These are phyloP conservation scores for Eimeria tenella DNA, from an alignment of 169 alveolate species.

Conservation along the genomic window DNA sequence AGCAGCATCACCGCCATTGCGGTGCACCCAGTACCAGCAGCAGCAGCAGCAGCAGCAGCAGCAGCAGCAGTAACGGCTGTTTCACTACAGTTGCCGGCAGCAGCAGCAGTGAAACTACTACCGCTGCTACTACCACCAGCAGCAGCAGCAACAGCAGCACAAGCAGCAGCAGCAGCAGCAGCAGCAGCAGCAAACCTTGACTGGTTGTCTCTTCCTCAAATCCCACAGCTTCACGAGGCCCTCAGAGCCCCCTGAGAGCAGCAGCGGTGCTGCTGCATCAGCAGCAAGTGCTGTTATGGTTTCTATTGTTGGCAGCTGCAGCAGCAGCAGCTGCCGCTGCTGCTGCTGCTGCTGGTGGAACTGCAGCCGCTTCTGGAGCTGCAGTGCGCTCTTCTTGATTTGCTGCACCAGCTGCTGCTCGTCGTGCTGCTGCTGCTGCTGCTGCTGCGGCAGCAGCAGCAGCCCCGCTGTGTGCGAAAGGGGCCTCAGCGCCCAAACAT, in stretches of 20 bases:
- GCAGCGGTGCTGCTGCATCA: background rate
- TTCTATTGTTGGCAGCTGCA: background rate
- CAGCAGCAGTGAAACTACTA: no score
- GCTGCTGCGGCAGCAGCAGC: constrained; percentile 1
- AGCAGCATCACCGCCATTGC: no score
- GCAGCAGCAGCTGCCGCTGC: background rate
- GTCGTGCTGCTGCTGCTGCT: background rate
- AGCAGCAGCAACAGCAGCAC: no score
- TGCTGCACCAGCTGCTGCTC: constrained; percentile 15
- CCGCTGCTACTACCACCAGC: no score
- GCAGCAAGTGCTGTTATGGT: background rate
- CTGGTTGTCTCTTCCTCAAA: no score
- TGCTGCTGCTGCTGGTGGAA: background rate
- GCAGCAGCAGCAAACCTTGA: no score
- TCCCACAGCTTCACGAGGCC: background rate
- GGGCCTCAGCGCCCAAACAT: background rate
- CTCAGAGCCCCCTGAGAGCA: constrained; percentile 7
- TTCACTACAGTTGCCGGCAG: no score
- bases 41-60: no score
- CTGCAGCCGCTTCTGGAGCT: constrained; percentile 19
- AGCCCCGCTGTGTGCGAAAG: constrained; percentile 11
- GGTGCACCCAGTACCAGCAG: no score
- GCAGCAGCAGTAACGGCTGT: no score
- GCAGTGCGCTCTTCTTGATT: constrained; percentile 2
- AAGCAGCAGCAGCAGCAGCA: no score